Evolutionary conservation across 768 basidiomycete species (phyloP).

Genomic region (Suillus subaureus): DNA sequence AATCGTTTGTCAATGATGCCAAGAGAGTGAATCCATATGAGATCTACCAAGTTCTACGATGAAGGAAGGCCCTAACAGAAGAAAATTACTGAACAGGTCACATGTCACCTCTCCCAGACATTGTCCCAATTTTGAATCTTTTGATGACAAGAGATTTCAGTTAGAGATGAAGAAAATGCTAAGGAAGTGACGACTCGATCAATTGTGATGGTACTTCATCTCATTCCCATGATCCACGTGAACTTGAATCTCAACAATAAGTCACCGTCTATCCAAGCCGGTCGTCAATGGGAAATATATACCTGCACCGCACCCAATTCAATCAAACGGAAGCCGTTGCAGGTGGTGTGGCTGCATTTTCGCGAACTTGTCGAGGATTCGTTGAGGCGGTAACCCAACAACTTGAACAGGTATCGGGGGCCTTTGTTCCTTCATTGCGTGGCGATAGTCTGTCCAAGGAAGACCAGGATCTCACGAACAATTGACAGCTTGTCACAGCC

Average conservation of each 20-base stretch:
- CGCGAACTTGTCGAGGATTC: background rate
- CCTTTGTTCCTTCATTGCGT: background rate
- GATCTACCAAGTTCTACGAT: background rate
- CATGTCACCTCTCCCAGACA: background rate
- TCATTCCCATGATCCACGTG: background rate
- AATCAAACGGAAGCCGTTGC: background rate
- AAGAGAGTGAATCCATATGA: background rate
- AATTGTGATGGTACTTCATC: background rate
- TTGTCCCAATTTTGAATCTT: background rate
- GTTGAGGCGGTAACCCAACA: background rate
- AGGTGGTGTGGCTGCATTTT: background rate
- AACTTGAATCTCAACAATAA: background rate
- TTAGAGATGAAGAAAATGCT: background rate
- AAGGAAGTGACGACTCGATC: background rate
- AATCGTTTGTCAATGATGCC: background rate
- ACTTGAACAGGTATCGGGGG: background rate
- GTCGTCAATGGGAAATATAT: background rate
- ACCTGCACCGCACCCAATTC: background rate
- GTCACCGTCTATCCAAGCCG: background rate
- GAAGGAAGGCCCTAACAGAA: background rate
- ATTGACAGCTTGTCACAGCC: background rate
- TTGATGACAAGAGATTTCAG: background rate
- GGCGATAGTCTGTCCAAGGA: background rate
- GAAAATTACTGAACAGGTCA: too few relatives aligned
- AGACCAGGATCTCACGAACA: background rate